Conservation (phyloP, 192 early-diverging fungal genomes). For the Backusella circina region DNA sequence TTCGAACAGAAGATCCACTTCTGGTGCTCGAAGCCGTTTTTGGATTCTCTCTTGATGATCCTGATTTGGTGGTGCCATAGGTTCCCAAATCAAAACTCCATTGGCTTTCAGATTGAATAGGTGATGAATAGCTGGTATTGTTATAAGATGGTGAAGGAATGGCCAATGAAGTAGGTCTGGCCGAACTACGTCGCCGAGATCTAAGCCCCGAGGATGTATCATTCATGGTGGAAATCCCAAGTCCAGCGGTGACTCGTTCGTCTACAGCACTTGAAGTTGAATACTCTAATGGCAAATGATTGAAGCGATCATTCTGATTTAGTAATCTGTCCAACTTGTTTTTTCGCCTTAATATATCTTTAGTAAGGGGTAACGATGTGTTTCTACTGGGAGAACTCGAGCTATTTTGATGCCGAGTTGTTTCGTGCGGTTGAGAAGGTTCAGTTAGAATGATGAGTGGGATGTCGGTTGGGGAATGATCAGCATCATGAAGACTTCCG, state of each 20-base stretch:
- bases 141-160: neutral
- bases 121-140: neutral
- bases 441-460: constrained; percentile 1
- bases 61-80: neutral
- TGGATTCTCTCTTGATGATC: neutral
- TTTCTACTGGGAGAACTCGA: neutral
- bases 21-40: neutral
- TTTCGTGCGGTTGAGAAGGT: neutral
- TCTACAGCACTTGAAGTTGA: constrained; percentile 10
- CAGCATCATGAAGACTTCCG: neutral
- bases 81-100: constrained; percentile 9
- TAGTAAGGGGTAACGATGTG: constrained; percentile 28
- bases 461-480: neutral
- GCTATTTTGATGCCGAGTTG: neutral
- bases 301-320: neutral
- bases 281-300: constrained; percentile 1
- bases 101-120: neutral
- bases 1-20: constrained; percentile 2
- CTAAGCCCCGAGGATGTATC: neutral
- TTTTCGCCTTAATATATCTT: constrained; percentile 23
- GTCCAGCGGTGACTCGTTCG: constrained; percentile 17
- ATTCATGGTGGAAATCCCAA: constrained; percentile 9
- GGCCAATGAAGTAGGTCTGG: neutral
- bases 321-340: constrained; percentile 23
- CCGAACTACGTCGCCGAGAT: neutral